Base-by-base conservation (phyloP, 164 flowering plant species). In the Brasenia schreberi region DNA sequence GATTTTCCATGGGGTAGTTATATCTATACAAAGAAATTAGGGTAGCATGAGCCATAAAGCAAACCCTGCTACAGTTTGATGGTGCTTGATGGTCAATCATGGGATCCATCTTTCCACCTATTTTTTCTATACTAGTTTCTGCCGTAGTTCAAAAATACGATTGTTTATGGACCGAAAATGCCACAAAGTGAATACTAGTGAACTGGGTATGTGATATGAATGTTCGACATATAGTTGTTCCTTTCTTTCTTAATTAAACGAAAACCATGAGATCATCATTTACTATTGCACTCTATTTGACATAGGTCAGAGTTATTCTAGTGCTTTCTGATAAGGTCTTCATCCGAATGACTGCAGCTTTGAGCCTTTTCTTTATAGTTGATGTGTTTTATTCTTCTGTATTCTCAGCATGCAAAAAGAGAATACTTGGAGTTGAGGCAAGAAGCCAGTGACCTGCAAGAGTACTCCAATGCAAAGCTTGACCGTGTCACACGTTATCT, bases 401-500 rank as follows among this genome's bases (percentile, higher is more conserved):
- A 43, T 72, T 72, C 63, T 59, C 70, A 94, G 99, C 81, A 79
- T 76, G 96, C 87, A 23, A 87, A 75, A 77, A 89, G 85, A 73
- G 96, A 94, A 72, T 88, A 78, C 77, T 62, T 85, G 78, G 89
- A 79, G 76, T 77, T 94, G 85, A 83, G 89, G 76, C 95, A 88
- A 76, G 97, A 89, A 80, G 96, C 96, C 49, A 79, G 74, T 77
- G 96, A 91, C 67, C 77, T 94, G 64, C 96, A 88, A 70, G 97
- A 94, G 73, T 94, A 94, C 71, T 89, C 97, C 27, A 87, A 87
- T 80, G 97, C 93, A 19, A 89, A 91, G 79, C 85, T 91, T 68
- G 96, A 87, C 63, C 73, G 93, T 63, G 86, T 88, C 72, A 83
- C 90, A 44, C 85, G 93, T 6, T 91, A 91, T 77, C 73, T 91